These are phyloP conservation scores for Ottelia alismoides DNA, from an alignment of 106 monocot species.

Conservation along the genomic window DNA sequence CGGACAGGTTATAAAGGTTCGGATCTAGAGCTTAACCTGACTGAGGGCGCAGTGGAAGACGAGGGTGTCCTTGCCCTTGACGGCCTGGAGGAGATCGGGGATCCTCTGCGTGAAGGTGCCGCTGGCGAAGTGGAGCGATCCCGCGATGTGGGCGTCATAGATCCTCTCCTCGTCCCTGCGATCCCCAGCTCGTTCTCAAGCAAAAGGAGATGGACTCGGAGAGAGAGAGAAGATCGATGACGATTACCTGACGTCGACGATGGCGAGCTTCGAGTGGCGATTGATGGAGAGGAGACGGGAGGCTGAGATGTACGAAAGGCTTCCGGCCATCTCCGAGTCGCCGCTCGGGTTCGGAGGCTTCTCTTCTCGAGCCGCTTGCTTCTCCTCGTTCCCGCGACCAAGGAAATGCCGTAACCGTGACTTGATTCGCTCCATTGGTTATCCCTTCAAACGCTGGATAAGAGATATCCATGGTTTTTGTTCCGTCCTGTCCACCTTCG, in stretches of 20 bases:
- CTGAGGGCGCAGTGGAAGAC: conserved; percentile 99
- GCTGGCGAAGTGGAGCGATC: conserved; percentile 79
- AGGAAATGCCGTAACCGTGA: too few species aligned
- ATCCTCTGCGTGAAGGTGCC: conserved; percentile 45
- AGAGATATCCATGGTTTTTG: too few species aligned
- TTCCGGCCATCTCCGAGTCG: conserved; percentile 45
- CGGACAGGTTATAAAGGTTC: too few species aligned
- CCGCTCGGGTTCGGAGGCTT: too few species aligned
- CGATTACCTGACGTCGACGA: conserved; percentile 79
- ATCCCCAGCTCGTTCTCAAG: not conserved
- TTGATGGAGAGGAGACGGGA: conserved; percentile 42
- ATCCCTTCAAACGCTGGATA: too few species aligned
- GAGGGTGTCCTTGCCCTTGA: conserved; percentile 67
- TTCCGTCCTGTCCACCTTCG: too few species aligned
- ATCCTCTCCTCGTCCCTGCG: conserved; percentile 94
- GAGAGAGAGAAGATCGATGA: not conserved
- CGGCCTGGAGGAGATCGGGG: conserved; percentile 43
- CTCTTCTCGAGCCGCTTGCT: too few species aligned
- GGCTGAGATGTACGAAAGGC: conserved; percentile 51
- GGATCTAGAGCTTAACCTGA: too few species aligned
- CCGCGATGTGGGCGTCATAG: conserved; percentile 83
- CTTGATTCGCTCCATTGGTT: too few species aligned
- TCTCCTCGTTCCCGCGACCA: too few species aligned
- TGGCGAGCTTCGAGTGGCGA: conserved; percentile 39
- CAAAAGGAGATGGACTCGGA: not conserved